A percentile compares a stretch with the other conserved stretches of the same genome.
phyloP scores from a whole-genome alignment of 2,329 filamentous ascomycete genomes.

The Pestalotiopsis sp. region DNA sequence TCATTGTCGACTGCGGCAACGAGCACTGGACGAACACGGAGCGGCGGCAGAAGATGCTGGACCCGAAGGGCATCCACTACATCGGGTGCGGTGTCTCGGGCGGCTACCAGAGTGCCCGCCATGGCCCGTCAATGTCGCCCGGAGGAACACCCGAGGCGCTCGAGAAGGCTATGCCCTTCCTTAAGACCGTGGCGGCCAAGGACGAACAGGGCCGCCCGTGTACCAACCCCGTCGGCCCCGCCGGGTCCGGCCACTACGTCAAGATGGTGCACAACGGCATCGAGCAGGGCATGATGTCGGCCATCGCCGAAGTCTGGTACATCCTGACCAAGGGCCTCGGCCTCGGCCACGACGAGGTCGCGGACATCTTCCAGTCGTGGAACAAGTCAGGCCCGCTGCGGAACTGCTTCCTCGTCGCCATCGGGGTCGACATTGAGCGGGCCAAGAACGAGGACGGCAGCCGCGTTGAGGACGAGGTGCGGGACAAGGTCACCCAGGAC shows the following conservation, averaged over 20 bases:
- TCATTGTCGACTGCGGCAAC: conserved; percentile 71
- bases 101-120: conserved; percentile 68
- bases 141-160: conserved; percentile 61
- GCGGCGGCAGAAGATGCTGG: conserved; percentile 59
- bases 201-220: conserved; percentile 62
- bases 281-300: conserved; percentile 71
- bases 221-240: conserved; percentile 61
- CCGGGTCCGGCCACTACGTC: conserved; percentile 70
- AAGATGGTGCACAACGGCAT: conserved; percentile 81
- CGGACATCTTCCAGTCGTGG: conserved; percentile 62
- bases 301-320: conserved; percentile 66
- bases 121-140: conserved; percentile 69
- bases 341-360: conserved; percentile 63
- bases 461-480: conserved; percentile 62
- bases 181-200: conserved; percentile 65
- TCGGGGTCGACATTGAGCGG: conserved; percentile 63
- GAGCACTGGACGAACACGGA: conserved; percentile 69
- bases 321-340: conserved; percentile 62
- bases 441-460: conserved; percentile 44
- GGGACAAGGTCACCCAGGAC: conserved; percentile 74
- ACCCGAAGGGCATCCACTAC: conserved; percentile 61
- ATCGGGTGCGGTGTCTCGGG: conserved; percentile 71
- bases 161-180: conserved; percentile 61
- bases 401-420: conserved; percentile 64
- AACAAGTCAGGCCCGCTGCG: conserved; percentile 57